Evolutionary conservation across 2,329 filamentous ascomycete species (phyloP), one percentile per base, ranked within the genome.

Genomic region (Penicillium sp.): DNA sequence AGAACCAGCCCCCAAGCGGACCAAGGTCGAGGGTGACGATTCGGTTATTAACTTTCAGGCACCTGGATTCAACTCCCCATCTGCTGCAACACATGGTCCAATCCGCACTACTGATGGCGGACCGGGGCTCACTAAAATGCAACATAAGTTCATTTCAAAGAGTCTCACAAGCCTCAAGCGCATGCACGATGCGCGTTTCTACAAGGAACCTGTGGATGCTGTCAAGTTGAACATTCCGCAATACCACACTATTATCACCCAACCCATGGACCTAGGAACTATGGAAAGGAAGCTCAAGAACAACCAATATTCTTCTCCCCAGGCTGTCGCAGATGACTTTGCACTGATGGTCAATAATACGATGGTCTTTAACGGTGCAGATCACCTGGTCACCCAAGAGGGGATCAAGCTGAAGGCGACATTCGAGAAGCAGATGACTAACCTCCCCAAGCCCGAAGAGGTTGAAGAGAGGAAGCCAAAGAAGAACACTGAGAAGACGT

Each of bases 261-360:
- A 88, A 31, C 93, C 93, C 0, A 93, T 96, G 81, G 93, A 97
- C 73, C 82, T 99, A 38, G 82, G 83, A 40, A 88, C 88, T 10
- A 90, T 99, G 69, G 93, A 97, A 70, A 81, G 83, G 52, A 93
- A 90, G 64, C 75, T 97, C 37, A 91, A 91, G 68, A 82, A 85
- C 31, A 82, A 84, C 52, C 76, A 82, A 48, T 97, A 97, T 72
- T 69, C 75, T 9, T 86, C 84, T 6, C 82, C 92, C n/a, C 85
- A 87, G 50, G 86, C 86, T 5, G 88, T 96, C 70, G 86, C 87
- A 66, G 80, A 81, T 46, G 92, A 96, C 67, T 82, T 97, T 51
- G 79, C 87, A 33, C 81, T 92, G 54, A 89, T 99, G 72, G 85
- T 93, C 61, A 79, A 86, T 58, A 99, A 99, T 72, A 86, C 89